Conservation (phyloP, 257 asterid genomes). For the Knoxia roxburghii region DNA sequence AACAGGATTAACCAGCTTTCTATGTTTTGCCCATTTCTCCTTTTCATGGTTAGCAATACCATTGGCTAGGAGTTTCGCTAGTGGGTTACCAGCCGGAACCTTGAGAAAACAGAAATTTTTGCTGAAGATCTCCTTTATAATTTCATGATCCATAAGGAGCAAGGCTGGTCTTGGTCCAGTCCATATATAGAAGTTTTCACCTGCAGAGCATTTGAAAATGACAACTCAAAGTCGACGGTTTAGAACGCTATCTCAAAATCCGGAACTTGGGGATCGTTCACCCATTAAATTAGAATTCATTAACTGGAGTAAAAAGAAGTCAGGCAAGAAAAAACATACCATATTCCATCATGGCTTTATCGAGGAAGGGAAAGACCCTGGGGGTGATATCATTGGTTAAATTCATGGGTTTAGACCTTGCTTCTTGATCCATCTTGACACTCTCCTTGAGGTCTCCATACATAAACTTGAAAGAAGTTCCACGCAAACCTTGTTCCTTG, state of each 20-base stretch:
- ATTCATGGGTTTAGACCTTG: constrained; percentile 21
- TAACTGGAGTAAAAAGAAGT: too few relatives aligned
- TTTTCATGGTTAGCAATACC: constrained; percentile 14
- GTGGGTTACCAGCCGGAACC: constrained; percentile 16
- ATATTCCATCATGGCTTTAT: constrained; percentile 15
- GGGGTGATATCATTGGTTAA: constrained; percentile 20
- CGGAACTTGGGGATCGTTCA: neutral
- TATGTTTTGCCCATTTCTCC: constrained; percentile 26
- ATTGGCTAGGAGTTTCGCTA: neutral
- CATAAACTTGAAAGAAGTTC: constrained; percentile 24
- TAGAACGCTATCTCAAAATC: too few relatives aligned
- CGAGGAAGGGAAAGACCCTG: constrained; percentile 21
- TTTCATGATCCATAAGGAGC: constrained; percentile 22
- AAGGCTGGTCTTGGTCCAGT: constrained; percentile 23
- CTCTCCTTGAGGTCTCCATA: constrained; percentile 27
- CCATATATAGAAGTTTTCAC: constrained; percentile 22
- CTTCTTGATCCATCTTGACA: constrained; percentile 11
- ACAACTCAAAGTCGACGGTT: too few relatives aligned
- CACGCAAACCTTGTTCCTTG: constrained; percentile 23
- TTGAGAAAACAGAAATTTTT: constrained; percentile 15
- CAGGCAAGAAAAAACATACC: constrained; percentile 15
- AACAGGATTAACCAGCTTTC: constrained; percentile 24
- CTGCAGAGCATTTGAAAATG: neutral
- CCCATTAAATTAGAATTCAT: neutral
- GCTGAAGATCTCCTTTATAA: constrained; percentile 18